These are phyloP conservation scores for Nemania diffusa DNA, from an alignment of 2,329 filamentous ascomycete species.

Conservation along the genomic window DNA sequence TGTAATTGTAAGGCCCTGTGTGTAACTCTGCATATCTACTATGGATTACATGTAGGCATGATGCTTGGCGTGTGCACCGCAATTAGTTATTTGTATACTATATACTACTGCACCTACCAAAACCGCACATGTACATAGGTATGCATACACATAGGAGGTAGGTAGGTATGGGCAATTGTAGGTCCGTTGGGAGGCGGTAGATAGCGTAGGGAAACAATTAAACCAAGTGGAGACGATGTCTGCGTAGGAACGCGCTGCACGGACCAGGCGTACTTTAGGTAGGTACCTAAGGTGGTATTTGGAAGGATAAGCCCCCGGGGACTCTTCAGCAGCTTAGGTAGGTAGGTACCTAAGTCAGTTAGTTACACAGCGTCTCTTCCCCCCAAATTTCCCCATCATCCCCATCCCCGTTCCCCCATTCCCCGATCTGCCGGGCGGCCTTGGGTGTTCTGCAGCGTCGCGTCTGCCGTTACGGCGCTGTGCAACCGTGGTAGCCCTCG, in stretches of 20 bases:
- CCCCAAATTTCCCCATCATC: slow-evolving; percentile 26
- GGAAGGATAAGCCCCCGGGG: background rate
- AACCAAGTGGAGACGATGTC: background rate
- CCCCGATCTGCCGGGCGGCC: slow-evolving; percentile 33
- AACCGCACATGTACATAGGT: background rate
- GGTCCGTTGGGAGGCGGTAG: background rate
- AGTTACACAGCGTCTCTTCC: slow-evolving; percentile 8
- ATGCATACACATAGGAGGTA: too few species aligned
- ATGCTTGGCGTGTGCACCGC: background rate
- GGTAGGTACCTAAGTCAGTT: background rate
- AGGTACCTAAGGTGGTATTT: background rate
- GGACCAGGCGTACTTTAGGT: background rate
- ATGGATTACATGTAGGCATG: background rate
- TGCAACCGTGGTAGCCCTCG: slow-evolving; percentile 26
- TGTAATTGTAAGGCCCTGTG: slow-evolving; percentile 4
- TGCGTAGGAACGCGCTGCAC: background rate
- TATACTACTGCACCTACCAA: background rate
- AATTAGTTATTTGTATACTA: background rate
- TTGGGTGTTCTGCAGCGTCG: slow-evolving; percentile 30
- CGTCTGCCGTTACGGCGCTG: slow-evolving; percentile 26
- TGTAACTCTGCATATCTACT: background rate
- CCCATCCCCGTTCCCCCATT: slow-evolving; percentile 22
- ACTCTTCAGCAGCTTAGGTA: too few species aligned
- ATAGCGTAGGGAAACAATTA: background rate
- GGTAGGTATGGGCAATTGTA: background rate